Percentiles rank a stretch among this genome's conserved stretches.
Evolutionary conservation across 2,329 filamentous ascomycete species (phyloP).

Genomic region (Drechslera avenae): DNA sequence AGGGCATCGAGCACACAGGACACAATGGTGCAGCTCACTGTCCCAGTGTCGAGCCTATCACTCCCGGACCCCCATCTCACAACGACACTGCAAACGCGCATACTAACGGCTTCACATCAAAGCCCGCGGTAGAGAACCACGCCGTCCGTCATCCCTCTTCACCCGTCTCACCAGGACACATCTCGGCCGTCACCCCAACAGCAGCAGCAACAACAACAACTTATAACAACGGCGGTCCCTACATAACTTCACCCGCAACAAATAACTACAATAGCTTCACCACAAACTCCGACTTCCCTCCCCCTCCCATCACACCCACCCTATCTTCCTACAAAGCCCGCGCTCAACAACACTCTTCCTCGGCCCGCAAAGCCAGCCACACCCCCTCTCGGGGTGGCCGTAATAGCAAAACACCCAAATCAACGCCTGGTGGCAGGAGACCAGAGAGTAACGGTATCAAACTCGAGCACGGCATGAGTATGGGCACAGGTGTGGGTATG

Average conservation of each 20-base stretch:
- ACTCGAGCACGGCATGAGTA: conserved; percentile 24
- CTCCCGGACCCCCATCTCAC: conserved; percentile 28
- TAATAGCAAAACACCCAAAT: conserved; percentile 39
- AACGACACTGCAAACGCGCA: conserved; percentile 12
- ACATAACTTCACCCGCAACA: conserved; percentile 18
- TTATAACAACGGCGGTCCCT: conserved; percentile 17
- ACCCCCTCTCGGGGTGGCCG: conserved; percentile 26
- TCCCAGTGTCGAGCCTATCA: conserved; percentile 36
- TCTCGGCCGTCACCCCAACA: conserved; percentile 17
- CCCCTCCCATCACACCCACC: conserved; percentile 23
- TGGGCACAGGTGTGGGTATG: conserved; percentile 21
- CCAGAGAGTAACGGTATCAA: conserved; percentile 33
- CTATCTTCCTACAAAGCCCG: conserved; percentile 11
- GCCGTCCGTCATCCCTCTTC: conserved; percentile 25
- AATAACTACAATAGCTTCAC: conserved; percentile 32
- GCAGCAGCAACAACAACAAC: conserved; percentile 9
- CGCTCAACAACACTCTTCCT: conserved; percentile 17
- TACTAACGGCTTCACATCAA: conserved; percentile 20
- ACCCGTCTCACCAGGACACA: conserved; percentile 27
- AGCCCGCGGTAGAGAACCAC: conserved; percentile 10
- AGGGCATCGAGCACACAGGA: conserved; percentile 18
- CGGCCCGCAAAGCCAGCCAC: conserved; percentile 28
- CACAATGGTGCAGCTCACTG: conserved; percentile 19
- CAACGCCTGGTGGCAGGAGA: conserved; percentile 26
- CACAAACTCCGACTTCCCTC: conserved; percentile 29